Conservation (phyloP, 202 grass and related monocot genomes). For the Carex arenaria region DNA sequence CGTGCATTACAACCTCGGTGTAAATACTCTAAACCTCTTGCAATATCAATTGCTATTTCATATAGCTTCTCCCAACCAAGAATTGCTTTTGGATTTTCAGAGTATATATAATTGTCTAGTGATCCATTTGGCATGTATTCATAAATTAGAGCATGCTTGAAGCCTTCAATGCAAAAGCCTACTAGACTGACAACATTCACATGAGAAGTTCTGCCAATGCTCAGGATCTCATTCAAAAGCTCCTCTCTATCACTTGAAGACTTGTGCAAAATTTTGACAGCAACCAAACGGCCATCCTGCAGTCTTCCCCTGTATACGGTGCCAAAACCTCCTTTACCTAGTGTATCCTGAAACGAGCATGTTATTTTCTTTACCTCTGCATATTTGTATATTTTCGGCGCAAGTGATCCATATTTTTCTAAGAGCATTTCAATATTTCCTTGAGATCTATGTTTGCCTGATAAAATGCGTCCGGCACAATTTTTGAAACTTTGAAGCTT, state of each 20-base stretch:
- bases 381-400: constrained; percentile 12
- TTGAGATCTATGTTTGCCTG: too few species aligned
- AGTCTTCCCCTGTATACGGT: constrained; percentile 44
- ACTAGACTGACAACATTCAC: constrained; percentile 56
- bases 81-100: constrained; percentile 7
- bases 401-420: too few species aligned
- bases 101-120: constrained; percentile 47
- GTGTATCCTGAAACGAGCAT: constrained; percentile 26
- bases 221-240: constrained; percentile 60
- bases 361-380: constrained; percentile 52
- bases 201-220: constrained; percentile 54
- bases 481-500: too few species aligned
- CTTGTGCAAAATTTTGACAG: constrained; percentile 53
- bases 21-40: constrained; percentile 49
- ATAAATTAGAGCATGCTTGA: constrained; percentile 39
- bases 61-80: constrained; percentile 37
- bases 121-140: constrained; percentile 68
- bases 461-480: too few species aligned
- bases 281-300: constrained; percentile 27
- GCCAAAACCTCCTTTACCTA: constrained; percentile 61
- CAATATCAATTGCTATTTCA: constrained; percentile 38
- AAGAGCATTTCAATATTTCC: too few species aligned
- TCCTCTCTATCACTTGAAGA: constrained; percentile 45
- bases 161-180: constrained; percentile 42
- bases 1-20: constrained; percentile 39